Evolutionary conservation across 768 basidiomycete species (phyloP).

Genomic region (Podaxis rugospora): DNA sequence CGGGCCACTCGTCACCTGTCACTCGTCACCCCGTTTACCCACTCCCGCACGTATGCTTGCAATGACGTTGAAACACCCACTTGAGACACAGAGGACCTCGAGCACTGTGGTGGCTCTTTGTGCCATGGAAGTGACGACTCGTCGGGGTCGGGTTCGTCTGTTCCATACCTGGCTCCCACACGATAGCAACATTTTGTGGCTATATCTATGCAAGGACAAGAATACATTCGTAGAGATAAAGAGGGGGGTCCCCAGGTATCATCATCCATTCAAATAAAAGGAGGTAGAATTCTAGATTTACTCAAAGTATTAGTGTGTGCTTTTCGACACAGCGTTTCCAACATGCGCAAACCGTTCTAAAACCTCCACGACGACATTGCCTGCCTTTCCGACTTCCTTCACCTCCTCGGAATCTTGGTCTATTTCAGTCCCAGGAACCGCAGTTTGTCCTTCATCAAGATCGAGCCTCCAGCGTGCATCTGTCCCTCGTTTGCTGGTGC

Average conservation of each 20-base stretch:
- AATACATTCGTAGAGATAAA: not conserved
- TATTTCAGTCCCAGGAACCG: not conserved
- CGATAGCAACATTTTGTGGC: too few relatives aligned
- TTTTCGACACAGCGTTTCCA: not conserved
- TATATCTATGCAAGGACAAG: not conserved
- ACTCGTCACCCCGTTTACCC: too few relatives aligned
- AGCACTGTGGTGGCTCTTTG: too few relatives aligned
- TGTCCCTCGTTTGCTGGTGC: constrained; percentile 68
- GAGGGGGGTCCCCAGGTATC: not conserved
- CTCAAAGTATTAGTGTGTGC: not conserved
- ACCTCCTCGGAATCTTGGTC: not conserved
- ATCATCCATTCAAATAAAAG: too few relatives aligned
- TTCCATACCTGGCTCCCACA: too few relatives aligned
- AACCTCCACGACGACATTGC: constrained; percentile 1
- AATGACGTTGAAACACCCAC: too few relatives aligned
- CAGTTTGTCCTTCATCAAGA: constrained; percentile 19
- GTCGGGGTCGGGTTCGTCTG: too few relatives aligned
- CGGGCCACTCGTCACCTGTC: too few relatives aligned
- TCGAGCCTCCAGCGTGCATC: constrained; percentile 70
- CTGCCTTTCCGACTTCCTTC: constrained; percentile 3
- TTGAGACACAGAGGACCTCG: too few relatives aligned
- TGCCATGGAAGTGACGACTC: too few relatives aligned
- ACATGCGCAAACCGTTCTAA: constrained; percentile 2
- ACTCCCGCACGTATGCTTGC: too few relatives aligned
- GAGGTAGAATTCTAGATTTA: not conserved